Percentiles rank a stretch among this genome's conserved stretches.
Evolutionary conservation across 805 yeast species (phyloP).

Genomic region (Debaryomyces prosopidis): DNA sequence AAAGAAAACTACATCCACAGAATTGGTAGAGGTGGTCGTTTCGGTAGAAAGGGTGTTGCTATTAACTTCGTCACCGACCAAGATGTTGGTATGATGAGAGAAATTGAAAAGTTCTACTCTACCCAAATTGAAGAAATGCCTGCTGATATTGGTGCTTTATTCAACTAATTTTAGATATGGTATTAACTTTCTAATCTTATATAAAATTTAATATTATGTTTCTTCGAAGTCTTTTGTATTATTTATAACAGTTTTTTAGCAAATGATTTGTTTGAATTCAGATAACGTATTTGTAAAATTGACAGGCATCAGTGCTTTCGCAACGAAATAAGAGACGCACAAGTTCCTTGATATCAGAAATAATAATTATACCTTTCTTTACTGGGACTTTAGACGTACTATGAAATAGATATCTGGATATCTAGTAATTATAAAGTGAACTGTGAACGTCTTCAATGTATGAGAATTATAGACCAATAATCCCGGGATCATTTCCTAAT

Average conservation of each 20-base stretch:
- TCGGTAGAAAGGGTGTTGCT: constrained; percentile 98
- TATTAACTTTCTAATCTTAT: not conserved
- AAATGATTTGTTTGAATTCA: not conserved
- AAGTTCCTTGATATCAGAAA: not conserved
- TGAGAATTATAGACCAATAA: not conserved
- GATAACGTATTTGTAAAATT: not conserved
- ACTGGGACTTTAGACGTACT: not conserved
- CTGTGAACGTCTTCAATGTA: not conserved
- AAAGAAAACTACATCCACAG: constrained; percentile 95
- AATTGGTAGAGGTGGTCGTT: constrained; percentile 98
- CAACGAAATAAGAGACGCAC: not conserved
- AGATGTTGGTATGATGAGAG: constrained; percentile 74
- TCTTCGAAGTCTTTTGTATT: constrained; percentile 2
- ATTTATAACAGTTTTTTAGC: constrained; percentile 3
- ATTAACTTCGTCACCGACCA: constrained; percentile 86
- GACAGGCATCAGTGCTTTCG: not conserved
- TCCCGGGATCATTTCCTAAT: constrained; percentile 18
- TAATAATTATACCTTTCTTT: not conserved
- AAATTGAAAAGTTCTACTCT: constrained; percentile 85
- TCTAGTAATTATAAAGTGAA: not conserved
- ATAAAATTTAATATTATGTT: constrained; percentile 3
- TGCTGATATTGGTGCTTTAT: constrained; percentile 57
- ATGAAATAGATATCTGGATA: not conserved
- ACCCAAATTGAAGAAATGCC: constrained; percentile 96
- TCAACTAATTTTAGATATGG: constrained; percentile 27